A percentile compares a stretch with the other conserved stretches of the same genome.
Conservation (phyloP, 331 rosid genomes). For the Telfairia occidentalis region DNA sequence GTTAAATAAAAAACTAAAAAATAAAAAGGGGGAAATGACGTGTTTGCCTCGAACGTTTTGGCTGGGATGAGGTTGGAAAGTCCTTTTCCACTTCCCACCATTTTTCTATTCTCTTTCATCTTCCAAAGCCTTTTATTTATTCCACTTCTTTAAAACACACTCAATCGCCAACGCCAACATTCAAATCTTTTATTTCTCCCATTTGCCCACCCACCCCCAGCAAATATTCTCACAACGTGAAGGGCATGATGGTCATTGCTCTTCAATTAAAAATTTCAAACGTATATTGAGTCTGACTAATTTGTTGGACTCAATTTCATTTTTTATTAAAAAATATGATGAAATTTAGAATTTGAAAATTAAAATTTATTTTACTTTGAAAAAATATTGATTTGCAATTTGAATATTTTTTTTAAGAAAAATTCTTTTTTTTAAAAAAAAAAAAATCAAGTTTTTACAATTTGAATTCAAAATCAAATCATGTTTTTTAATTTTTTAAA, state of each 20-base stretch:
- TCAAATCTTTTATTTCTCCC: conserved; percentile 27
- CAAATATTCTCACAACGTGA: neutral
- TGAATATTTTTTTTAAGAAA: too few species aligned
- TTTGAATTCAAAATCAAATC: too few species aligned
- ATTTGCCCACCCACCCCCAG: conserved; percentile 18
- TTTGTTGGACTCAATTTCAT: too few species aligned
- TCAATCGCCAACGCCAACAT: conserved; percentile 20
- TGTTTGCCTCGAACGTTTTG: conserved; percentile 30
- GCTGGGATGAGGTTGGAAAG: conserved; percentile 71
- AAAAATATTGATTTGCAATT: too few species aligned
- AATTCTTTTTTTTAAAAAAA: too few species aligned
- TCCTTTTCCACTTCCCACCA: conserved; percentile 44
- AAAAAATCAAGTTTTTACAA: too few species aligned
- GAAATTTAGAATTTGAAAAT: too few species aligned
- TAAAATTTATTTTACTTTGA: too few species aligned
- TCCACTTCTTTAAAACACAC: conserved; percentile 16
- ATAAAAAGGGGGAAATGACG: neutral
- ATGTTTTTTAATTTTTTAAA: too few species aligned
- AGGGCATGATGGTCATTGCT: neutral
- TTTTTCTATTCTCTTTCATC: conserved; percentile 22
- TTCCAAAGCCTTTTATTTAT: conserved; percentile 15
- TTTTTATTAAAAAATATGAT: too few species aligned
- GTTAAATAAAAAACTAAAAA: neutral
- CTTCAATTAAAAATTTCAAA: neutral
- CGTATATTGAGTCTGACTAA: too few species aligned